Conservation (phyloP, 1,284 basidiomycete species). For the Austropuccinia psidii region DNA sequence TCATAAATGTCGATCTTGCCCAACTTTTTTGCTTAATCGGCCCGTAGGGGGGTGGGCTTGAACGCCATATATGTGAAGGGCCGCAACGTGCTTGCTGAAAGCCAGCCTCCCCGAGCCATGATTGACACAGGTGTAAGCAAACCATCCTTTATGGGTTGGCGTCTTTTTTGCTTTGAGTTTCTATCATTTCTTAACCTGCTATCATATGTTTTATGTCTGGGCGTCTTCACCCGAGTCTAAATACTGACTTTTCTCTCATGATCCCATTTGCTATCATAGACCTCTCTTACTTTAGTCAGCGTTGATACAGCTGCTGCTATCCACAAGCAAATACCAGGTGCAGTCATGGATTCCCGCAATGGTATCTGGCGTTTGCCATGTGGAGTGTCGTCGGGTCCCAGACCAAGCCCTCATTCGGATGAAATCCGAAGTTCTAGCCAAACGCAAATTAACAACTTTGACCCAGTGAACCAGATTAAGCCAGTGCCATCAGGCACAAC, state of each 20-base stretch:
- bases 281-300: slow-evolving; percentile 13
- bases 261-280: no score
- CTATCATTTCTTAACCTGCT: neutral
- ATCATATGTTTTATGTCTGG: no score
- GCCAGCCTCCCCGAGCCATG: slow-evolving; percentile 30
- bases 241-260: no score
- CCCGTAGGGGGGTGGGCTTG: slow-evolving; percentile 15
- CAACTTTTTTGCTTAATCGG: neutral
- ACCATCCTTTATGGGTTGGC: no score
- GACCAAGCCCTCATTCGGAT: no score
- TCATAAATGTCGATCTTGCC: neutral
- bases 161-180: no score
- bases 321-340: slow-evolving; percentile 5
- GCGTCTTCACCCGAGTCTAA: no score
- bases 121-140: slow-evolving; percentile 31
- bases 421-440: no score
- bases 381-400: no score
- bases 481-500: neutral
- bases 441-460: no score
- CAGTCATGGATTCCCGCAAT: slow-evolving; percentile 6
- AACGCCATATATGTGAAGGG: slow-evolving; percentile 20
- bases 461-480: neutral
- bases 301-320: slow-evolving; percentile 2
- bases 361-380: slow-evolving; percentile 29
- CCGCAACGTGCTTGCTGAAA: slow-evolving; percentile 2